Evolutionary conservation across 2,329 filamentous ascomycete genomes (phyloP), one percentile per base, ranked within the genome.

Genomic region (Paraphaeosphaeria minitans): DNA sequence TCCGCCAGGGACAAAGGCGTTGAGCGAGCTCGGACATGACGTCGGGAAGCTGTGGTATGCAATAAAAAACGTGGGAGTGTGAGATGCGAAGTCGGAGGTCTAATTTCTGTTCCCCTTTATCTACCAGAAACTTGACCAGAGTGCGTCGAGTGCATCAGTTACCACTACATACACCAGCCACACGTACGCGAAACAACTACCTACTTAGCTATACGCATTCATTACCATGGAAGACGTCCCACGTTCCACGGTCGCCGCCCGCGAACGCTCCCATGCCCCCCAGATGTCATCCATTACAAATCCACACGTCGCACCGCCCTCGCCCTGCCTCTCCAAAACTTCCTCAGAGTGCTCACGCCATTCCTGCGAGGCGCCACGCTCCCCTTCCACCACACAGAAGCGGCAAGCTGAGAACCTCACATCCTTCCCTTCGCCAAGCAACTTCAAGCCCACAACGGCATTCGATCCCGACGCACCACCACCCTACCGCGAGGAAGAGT

Each of bases 401-500:
- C 21, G 24, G 22, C 24, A 33, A 1, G 12, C 50, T 10, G 21
- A 29, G 24, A 43, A 16, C 13, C 35, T 39, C 13, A 51, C 48
- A 12, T 53, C 50, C 12, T 42, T 43, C 16, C 37, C 37, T 4
- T 27, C 54, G 27, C 27, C 43, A 6, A 19, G n/a, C 6, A 22
- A 22, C 21, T 27, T 8, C 14, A 22, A 24, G 10, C 41, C 41
- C 14, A 45, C 8, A 8, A 22, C n/a, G 6, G 27, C 19, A 14
- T 37, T 31, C 33, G 53, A 42, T 21, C 21, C 59, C 1, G 60
- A 70, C 48, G 68, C 67, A 13, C 65, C 66, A 22, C 65, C 68
- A 4, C 64, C 64, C 10, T 70, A 64, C 48, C 62, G 63, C 16
- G 63, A 67, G 19, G 55, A 65, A 41, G 59, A 67, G 42, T 70